Evolutionary conservation across 2,329 filamentous ascomycete genomes (phyloP).

Genomic region (Sclerotinia nivalis): DNA sequence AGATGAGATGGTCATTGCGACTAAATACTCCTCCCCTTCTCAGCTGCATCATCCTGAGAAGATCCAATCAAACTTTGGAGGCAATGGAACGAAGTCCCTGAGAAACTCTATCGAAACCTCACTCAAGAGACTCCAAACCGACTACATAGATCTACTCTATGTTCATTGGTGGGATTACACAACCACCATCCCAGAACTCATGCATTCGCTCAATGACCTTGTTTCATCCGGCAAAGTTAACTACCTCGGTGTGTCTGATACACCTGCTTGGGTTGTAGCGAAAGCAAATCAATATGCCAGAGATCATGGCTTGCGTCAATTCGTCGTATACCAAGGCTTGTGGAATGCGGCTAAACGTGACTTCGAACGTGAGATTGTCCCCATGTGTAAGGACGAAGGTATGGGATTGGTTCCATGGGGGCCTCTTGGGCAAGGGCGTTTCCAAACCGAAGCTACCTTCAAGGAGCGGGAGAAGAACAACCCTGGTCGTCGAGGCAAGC

Average conservation of each 20-base stretch:
- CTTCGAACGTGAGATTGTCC: slow-evolving; percentile 50
- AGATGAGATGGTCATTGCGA: slow-evolving; percentile 53
- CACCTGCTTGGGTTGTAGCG: slow-evolving; percentile 50
- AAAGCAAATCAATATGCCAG: slow-evolving; percentile 52
- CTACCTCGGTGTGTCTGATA: slow-evolving; percentile 52
- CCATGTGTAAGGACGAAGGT: slow-evolving; percentile 46
- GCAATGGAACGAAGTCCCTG: not conserved
- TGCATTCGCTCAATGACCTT: slow-evolving; percentile 59
- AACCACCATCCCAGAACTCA: slow-evolving; percentile 56
- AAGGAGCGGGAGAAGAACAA: not conserved
- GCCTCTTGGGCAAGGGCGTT: not conserved
- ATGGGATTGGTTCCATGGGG: slow-evolving; percentile 43
- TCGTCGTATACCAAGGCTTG: slow-evolving; percentile 56
- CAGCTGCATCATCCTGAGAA: not conserved
- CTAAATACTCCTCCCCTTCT: slow-evolving; percentile 50
- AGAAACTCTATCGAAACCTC: slow-evolving; percentile 55
- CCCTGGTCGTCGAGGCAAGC: not conserved
- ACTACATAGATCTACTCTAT: slow-evolving; percentile 60
- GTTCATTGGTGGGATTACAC: slow-evolving; percentile 57
- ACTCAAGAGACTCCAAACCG: slow-evolving; percentile 53
- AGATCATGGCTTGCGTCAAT: slow-evolving; percentile 54
- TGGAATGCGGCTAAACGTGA: slow-evolving; percentile 57
- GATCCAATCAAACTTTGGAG: not conserved
- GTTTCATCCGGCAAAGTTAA: slow-evolving; percentile 56
- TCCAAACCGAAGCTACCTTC: not conserved